Conservation (phyloP, 164 flowering plant genomes). For the Malania oleifera region DNA sequence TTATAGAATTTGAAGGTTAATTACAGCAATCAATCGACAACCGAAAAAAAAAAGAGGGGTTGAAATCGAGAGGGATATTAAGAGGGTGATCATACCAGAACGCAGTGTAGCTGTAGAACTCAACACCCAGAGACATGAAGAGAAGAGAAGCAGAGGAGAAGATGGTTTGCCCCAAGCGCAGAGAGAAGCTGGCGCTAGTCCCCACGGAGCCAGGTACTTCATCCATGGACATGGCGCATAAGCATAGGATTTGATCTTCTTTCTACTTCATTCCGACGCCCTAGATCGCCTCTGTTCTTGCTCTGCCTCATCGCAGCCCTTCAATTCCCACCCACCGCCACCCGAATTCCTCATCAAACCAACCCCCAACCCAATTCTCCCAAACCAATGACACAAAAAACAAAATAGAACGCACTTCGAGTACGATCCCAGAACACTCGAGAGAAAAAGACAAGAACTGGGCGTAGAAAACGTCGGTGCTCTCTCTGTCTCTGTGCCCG, state of each 20-base stretch:
- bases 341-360: neutral
- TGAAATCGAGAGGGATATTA: neutral
- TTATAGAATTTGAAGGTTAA: neutral
- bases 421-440: too few species aligned
- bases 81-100: conserved; percentile 45
- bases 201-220: conserved; percentile 65
- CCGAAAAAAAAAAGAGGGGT: neutral
- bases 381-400: neutral
- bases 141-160: conserved; percentile 74
- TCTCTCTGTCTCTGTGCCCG: too few species aligned
- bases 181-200: conserved; percentile 60
- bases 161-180: conserved; percentile 68
- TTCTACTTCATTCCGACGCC: too few species aligned
- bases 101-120: conserved; percentile 68
- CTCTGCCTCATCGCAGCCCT: conserved; percentile 2
- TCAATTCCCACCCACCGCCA: too few species aligned
- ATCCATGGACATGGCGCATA: conserved; percentile 16
- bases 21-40: neutral
- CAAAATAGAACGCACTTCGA: too few species aligned
- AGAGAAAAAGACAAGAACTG: too few species aligned
- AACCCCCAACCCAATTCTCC: neutral
- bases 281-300: conserved; percentile 4
- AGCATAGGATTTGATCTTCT: too few species aligned
- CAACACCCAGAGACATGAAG: conserved; percentile 57
- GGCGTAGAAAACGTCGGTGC: too few species aligned